These are phyloP conservation scores for Colletotrichum zoysiae DNA, from an alignment of 2,329 filamentous ascomycete genomes.

Conservation along the genomic window DNA sequence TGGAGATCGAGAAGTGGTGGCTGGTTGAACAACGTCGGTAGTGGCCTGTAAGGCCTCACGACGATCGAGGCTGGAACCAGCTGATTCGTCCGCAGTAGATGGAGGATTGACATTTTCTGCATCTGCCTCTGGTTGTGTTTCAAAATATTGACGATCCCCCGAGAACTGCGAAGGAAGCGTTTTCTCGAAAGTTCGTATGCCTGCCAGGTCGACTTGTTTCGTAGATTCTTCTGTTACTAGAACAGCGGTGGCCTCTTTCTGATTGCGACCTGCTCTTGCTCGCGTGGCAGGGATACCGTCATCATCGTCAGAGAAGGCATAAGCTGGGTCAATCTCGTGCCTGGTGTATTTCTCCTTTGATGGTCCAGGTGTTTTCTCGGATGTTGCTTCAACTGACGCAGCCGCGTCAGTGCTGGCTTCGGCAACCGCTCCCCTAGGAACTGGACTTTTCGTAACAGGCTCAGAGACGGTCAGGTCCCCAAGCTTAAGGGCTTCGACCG, in stretches of 20 bases:
- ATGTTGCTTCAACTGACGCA: neutral
- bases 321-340: slow-evolving; percentile 40
- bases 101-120: neutral
- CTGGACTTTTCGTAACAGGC: neutral
- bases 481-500: neutral
- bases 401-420: neutral
- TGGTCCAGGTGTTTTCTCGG: neutral
- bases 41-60: neutral
- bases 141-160: neutral
- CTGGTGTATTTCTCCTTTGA: slow-evolving; percentile 29
- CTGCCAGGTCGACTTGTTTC: too few relatives aligned
- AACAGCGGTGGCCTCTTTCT: neutral
- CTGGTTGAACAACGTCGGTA: too few relatives aligned
- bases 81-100: too few relatives aligned
- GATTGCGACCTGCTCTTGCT: neutral
- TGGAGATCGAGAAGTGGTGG: neutral
- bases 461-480: neutral
- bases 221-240: neutral
- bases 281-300: slow-evolving; percentile 38
- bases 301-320: slow-evolving; percentile 45
- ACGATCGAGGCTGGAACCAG: too few relatives aligned
- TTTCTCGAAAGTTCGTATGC: neutral
- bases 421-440: neutral
- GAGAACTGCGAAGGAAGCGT: too few relatives aligned
- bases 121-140: neutral